A percentile compares a stretch with the other conserved stretches of the same genome.
Evolutionary conservation across 768 basidiomycete genomes (phyloP).

Genomic region (Suillus sp.): DNA sequence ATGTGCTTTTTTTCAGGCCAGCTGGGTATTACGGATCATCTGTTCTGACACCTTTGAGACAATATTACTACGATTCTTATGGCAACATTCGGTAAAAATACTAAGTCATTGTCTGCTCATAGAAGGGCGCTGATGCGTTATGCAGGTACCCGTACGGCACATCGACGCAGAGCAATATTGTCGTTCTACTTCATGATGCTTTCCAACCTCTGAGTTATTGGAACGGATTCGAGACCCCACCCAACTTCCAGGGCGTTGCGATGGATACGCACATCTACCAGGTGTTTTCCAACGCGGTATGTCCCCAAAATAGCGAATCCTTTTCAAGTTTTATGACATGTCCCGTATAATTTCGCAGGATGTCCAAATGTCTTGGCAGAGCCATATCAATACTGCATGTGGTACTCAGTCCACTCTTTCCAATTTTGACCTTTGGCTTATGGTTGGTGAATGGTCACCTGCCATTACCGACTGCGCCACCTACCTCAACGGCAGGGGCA

Average conservation of each 20-base stretch:
- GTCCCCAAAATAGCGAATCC: conserved; percentile 20
- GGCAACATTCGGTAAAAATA: conserved; percentile 62
- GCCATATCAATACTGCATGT: conserved; percentile 69
- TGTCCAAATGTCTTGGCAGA: conserved; percentile 45
- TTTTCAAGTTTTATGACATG: not conserved
- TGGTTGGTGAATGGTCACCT: conserved; percentile 89
- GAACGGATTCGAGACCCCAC: conserved; percentile 59
- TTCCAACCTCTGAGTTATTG: conserved; percentile 77
- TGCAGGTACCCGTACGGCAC: conserved; percentile 44
- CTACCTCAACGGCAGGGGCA: conserved; percentile 76
- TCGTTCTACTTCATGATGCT: conserved; percentile 75
- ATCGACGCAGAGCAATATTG: conserved; percentile 51
- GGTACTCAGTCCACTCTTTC: conserved; percentile 45
- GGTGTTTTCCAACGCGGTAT: conserved; percentile 62
- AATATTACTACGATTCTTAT: conserved; percentile 79
- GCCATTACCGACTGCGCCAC: conserved; percentile 68
- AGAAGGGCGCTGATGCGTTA: conserved; percentile 10
- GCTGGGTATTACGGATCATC: conserved; percentile 63
- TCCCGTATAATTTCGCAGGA: conserved; percentile 33
- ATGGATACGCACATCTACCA: conserved; percentile 84
- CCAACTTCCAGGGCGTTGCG: conserved; percentile 62
- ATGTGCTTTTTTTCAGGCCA: conserved; percentile 48
- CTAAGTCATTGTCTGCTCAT: not conserved
- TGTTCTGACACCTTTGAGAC: conserved; percentile 49
- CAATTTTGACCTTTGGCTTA: conserved; percentile 67